These are phyloP conservation scores for Candida qinlingensis DNA, from an alignment of 805 yeast species.

Conservation along the genomic window DNA sequence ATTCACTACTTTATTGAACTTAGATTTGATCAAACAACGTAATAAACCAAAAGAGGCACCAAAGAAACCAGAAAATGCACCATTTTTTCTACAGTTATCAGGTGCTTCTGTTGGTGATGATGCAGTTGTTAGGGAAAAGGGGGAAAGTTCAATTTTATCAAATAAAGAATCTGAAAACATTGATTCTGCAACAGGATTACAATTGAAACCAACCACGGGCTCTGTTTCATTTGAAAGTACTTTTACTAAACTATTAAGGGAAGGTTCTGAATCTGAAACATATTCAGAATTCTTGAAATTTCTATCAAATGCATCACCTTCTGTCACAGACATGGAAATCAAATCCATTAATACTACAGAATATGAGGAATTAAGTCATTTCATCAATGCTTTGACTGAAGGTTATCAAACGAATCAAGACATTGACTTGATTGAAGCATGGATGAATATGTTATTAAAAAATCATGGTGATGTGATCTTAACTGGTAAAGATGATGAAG, in stretches of 20 bases:
- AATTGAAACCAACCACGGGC: conserved; percentile 24
- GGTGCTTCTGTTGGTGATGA: conserved; percentile 70
- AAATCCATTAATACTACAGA: conserved; percentile 65
- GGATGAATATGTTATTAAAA: conserved; percentile 66
- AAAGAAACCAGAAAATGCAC: conserved; percentile 73
- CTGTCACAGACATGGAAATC: conserved; percentile 79
- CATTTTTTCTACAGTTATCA: conserved; percentile 70
- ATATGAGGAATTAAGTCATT: conserved; percentile 55
- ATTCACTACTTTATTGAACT: conserved; percentile 69
- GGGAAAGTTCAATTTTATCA: conserved; percentile 19
- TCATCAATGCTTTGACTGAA: conserved; percentile 59
- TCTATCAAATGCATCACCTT: conserved; percentile 62
- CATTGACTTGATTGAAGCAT: conserved; percentile 77
- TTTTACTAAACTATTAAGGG: conserved; percentile 62
- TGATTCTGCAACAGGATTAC: conserved; percentile 5
- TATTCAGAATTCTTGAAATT: conserved; percentile 47
- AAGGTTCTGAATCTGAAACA: conserved; percentile 36
- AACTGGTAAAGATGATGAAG: conserved; percentile 31
- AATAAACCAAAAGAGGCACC: conserved; percentile 89
- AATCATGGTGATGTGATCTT: conserved; percentile 76
- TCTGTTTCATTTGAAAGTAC: conserved; percentile 59
- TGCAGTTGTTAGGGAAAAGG: conserved; percentile 41
- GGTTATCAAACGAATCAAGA: conserved; percentile 55
- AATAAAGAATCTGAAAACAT: conserved; percentile 2
- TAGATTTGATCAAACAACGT: conserved; percentile 80